These are phyloP conservation scores for Cucurbita argyrosperma DNA, from an alignment of 306 rosid species.

Conservation along the genomic window DNA sequence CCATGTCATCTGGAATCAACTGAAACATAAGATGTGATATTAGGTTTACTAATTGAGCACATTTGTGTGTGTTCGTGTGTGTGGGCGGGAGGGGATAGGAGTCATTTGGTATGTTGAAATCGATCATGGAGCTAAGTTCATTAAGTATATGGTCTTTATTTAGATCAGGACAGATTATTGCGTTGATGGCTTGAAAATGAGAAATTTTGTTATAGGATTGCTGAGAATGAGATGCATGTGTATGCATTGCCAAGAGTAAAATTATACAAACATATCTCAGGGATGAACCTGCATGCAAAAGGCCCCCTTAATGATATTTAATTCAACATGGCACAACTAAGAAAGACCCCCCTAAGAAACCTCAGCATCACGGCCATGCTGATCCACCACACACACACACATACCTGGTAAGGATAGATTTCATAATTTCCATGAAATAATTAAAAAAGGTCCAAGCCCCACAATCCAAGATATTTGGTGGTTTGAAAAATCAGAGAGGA, in stretches of 20 bases:
- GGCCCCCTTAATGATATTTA: not conserved
- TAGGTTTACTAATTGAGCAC: too few species aligned
- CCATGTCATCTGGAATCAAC: constrained; percentile 99
- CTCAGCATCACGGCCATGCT: not conserved
- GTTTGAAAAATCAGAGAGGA: not conserved
- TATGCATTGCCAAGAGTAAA: not conserved
- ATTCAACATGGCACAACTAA: not conserved
- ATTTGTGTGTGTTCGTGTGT: too few species aligned
- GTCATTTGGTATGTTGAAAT: not conserved
- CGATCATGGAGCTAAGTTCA: not conserved
- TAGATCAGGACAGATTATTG: not conserved
- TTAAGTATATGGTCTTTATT: not conserved
- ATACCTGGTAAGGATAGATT: not conserved
- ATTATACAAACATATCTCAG: not conserved
- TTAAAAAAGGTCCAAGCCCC: not conserved
- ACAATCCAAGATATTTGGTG: not conserved
- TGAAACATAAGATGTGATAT: constrained; percentile 10
- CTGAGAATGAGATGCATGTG: not conserved
- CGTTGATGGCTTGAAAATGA: not conserved
- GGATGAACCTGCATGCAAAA: not conserved
- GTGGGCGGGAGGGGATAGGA: not conserved
- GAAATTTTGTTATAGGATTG: not conserved
- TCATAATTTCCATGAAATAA: not conserved
- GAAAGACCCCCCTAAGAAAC: not conserved
- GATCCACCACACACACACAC: not conserved